Conservation (phyloP, 768 basidiomycete genomes). For the Russula olivacea region DNA sequence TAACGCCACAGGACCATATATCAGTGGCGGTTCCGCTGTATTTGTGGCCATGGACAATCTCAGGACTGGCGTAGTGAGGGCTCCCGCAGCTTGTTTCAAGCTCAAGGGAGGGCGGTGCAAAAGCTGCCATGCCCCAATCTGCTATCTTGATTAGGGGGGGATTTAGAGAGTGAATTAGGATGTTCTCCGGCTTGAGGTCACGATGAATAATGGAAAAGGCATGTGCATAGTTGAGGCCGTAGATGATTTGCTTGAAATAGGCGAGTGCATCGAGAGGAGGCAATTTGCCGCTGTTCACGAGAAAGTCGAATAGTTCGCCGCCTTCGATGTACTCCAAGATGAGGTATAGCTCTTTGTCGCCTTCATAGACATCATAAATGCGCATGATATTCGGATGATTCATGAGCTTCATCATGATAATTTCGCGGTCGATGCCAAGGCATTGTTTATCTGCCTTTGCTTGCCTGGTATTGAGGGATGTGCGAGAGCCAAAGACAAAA, state of each 20-base stretch:
- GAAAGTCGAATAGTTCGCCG: conserved; percentile 94
- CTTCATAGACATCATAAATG: conserved; percentile 94
- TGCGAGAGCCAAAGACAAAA: conserved; percentile 66
- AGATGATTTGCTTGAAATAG: conserved; percentile 94
- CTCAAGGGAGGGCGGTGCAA: conserved; percentile 77
- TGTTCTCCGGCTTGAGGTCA: conserved; percentile 97
- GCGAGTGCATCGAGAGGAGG: conserved; percentile 75
- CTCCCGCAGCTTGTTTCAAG: conserved; percentile 94
- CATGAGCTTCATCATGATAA: conserved; percentile 99
- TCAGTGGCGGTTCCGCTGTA: conserved; percentile 89
- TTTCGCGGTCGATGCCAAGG: conserved; percentile 87
- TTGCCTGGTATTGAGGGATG: conserved; percentile 56
- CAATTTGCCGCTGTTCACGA: conserved; percentile 83
- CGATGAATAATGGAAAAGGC: conserved; percentile 97
- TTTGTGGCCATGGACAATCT: conserved; percentile 87
- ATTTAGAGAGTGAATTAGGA: conserved; percentile 77
- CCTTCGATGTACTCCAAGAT: conserved; percentile 94
- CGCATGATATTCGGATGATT: conserved; percentile 96
- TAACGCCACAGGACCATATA: conserved; percentile 96
- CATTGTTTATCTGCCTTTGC: conserved; percentile 76
- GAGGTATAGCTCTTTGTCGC: conserved; percentile 83
- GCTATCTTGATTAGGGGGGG: conserved; percentile 91
- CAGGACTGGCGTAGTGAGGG: conserved; percentile 95
- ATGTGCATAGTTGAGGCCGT: conserved; percentile 94
- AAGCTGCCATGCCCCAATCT: conserved; percentile 98